These are phyloP conservation scores for Pseudohyphozyma bogoriensis DNA, from an alignment of 768 basidiomycete genomes.

Conservation along the genomic window DNA sequence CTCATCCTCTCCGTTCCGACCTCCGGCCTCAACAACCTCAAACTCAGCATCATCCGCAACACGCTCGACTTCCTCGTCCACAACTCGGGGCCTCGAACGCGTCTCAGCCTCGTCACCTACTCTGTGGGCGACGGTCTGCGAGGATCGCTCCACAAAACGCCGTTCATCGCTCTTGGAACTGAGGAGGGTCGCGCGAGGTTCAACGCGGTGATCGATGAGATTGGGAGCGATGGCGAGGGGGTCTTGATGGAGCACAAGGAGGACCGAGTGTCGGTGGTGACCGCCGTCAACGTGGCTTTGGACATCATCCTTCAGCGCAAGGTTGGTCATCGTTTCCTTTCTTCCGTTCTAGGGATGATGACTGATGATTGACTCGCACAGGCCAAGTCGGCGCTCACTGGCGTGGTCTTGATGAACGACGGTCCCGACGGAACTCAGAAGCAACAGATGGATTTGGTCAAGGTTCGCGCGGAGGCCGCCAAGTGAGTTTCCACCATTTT, in stretches of 20 bases:
- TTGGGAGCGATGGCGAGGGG: slow-evolving; percentile 45
- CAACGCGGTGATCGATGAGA: slow-evolving; percentile 22
- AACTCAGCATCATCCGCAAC: slow-evolving; percentile 75
- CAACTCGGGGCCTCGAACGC: slow-evolving; percentile 63
- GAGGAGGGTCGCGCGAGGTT: slow-evolving; percentile 22
- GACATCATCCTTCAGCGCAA: slow-evolving; percentile 93
- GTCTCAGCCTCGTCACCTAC: slow-evolving; percentile 83
- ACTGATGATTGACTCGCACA: neutral
- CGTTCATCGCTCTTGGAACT: slow-evolving; percentile 62
- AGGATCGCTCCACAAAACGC: slow-evolving; percentile 67
- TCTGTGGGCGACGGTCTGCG: slow-evolving; percentile 60
- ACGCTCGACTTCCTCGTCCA: slow-evolving; percentile 78
- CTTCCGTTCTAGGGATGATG: neutral
- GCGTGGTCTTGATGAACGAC: slow-evolving; percentile 87
- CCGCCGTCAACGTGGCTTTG: slow-evolving; percentile 92
- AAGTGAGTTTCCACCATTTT: slow-evolving; percentile 42
- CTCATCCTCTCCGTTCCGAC: slow-evolving; percentile 70
- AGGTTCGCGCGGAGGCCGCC: slow-evolving; percentile 91
- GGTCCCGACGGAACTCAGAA: slow-evolving; percentile 82
- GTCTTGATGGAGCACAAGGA: slow-evolving; percentile 67
- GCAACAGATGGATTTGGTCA: slow-evolving; percentile 95
- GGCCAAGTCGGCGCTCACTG: slow-evolving; percentile 72
- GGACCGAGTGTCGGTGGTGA: slow-evolving; percentile 93
- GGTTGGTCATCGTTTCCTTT: slow-evolving; percentile 23
- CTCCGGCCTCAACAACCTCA: slow-evolving; percentile 65